Base-by-base conservation (phyloP, 106 monocot species). In the Ottelia alismoides region DNA sequence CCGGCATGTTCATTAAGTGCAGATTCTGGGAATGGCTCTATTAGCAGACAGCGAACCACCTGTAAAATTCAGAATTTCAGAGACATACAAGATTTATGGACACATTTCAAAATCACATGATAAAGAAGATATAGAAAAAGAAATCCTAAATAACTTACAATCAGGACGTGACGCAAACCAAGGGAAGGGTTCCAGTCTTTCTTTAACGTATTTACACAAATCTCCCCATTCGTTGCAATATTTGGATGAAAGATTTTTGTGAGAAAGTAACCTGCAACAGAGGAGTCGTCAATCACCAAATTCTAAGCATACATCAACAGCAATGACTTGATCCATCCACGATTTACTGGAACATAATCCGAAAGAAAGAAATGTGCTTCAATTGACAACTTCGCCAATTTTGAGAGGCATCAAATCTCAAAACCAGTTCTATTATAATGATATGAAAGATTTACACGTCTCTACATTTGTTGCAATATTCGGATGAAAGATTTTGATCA, bases 191-290 rank as follows among this genome's bases (percentile, higher is more conserved):
- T 96, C 94, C 94, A 96, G 60, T 96, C 94, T 65, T 81, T 96
- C 47, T 96, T 96, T 62, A 96, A 62, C 1, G 85, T 96, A 72
- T 96, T 89, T 27, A 88, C 88, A 64, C 94, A 96, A 56, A 96
- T 96, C 57, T 96, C 94, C 45, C 94, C 94, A 69, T 85, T 85
- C 51, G 85, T 83, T 20, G 94, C 75, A 62, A 96, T 96, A 51
- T 96, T 96, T 26, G 94, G 94, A 70, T 96, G 94, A 51, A 88
- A 96, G 30, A 96, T 96, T 69, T 89, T 96, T 48, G 94, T 96
- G 73, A 96, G 3, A 44, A 96, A 96, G 43, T 71, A 96, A 22
- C 94, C 94, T 94, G 55, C 61, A 51, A 56, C 19, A n/a, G n/a
- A n/a, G n/a, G n/a, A n/a, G n/a, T n/a, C n/a, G n/a, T n/a, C n/a